Evolutionary conservation across 306 rosid species (phyloP), one percentile per base, ranked within the genome.

Genomic region (Acacia melanoxylon): DNA sequence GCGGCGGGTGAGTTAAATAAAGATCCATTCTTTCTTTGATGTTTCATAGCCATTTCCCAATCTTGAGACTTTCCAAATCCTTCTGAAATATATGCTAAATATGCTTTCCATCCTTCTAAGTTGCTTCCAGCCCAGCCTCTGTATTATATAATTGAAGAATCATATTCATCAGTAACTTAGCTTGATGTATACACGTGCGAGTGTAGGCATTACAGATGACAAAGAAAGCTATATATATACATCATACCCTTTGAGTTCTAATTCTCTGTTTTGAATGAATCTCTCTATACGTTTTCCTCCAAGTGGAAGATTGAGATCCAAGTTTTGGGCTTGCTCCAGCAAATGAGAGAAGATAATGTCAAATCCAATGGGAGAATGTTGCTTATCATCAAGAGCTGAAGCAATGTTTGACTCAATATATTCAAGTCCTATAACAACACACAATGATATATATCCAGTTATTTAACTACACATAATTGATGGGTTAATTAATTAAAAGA

Each of bases 331-430:
- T 61, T 61, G 35, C 67, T 61, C 67, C 17, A 61, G 67, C 13
- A 61, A 3, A 61, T 61, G 33, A 12, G 67, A 12, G 35, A 61
- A 61, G 67, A 61, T 61, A 61, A 95, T 82, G 75, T 87, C 85
- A 80, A 95, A 95, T 72, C 95, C 98, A 66, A 91, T 79, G 10
- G 97, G 98, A 82, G 86, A 86, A 61, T 65, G 86, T 72, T 88
- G 95, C 74, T 87, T 91, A 68, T 86, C 89, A 58, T 95, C 92
- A 40, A 82, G 25, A 72, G 91, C 89, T 61, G 91, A 89, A 74
- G 90, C 83, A 45, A 93, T 56, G 83, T 93, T 91, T 62, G 91
- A 87, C 66, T 91, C 86, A 3, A 95, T 84, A 80, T 90, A 95
- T 83, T 79, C 79, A 61, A 95, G 88, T 65, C 97, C 97, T 94